Conservation (phyloP, 768 basidiomycete genomes). For the Suillus hirtellus region DNA sequence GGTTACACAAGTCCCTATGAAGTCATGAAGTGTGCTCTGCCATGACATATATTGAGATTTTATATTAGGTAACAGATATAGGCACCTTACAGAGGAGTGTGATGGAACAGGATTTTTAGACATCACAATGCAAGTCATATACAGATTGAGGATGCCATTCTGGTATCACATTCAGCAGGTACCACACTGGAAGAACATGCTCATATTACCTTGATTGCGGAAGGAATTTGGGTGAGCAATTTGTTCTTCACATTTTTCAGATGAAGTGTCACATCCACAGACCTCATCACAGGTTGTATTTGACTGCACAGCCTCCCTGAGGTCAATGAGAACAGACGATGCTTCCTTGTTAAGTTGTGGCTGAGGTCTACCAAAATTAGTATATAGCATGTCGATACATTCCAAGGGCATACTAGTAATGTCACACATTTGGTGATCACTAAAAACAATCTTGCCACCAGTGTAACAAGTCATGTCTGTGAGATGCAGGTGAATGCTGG, state of each 20-base stretch:
- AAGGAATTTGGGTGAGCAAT: conserved; percentile 42
- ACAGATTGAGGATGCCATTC: conserved; percentile 60
- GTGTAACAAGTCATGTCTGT: conserved; percentile 91
- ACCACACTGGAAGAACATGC: neutral
- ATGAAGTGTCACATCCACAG: conserved; percentile 69
- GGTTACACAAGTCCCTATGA: conserved; percentile 54
- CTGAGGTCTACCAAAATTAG: conserved; percentile 53
- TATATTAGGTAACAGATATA: conserved; percentile 11
- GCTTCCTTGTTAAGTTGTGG: conserved; percentile 82
- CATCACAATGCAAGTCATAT: conserved; percentile 62
- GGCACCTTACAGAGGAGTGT: conserved; percentile 55
- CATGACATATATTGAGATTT: conserved; percentile 14
- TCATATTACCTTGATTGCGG: conserved; percentile 45
- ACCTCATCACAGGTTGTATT: conserved; percentile 66
- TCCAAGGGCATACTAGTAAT: conserved; percentile 78
- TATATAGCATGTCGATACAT: neutral
- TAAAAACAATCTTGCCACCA: conserved; percentile 90
- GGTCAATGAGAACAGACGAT: conserved; percentile 74
- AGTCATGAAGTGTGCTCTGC: conserved; percentile 59
- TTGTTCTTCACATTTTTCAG: conserved; percentile 57
- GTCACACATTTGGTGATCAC: conserved; percentile 96
- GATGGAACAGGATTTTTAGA: conserved; percentile 60
- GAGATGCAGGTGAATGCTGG: conserved; percentile 78
- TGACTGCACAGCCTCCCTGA: conserved; percentile 76
- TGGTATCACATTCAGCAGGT: conserved; percentile 26